A percentile compares a stretch with the other conserved stretches of the same genome.
Conservation (phyloP, 306 rosid genomes). For the Dryas alaskensis region DNA sequence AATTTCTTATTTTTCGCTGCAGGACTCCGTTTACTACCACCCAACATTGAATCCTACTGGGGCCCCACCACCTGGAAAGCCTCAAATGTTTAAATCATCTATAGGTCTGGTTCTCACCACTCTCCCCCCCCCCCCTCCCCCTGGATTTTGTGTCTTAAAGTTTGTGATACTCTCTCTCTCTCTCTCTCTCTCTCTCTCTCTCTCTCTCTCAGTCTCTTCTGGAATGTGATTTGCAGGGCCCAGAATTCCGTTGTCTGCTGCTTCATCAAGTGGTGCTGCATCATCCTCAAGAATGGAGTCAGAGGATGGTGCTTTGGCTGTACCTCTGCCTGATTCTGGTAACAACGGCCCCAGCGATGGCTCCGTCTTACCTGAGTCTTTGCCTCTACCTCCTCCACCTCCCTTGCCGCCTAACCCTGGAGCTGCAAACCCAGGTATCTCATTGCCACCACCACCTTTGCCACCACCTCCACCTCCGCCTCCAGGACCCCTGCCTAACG, state of each 20-base stretch:
- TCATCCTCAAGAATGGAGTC: constrained; percentile 67
- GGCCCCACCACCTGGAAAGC: constrained; percentile 99
- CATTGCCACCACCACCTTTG: constrained; percentile 79
- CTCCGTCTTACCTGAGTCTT: constrained; percentile 59
- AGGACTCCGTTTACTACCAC: constrained; percentile 89
- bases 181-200: constrained; percentile 9
- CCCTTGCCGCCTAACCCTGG: constrained; percentile 90
- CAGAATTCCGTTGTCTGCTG: constrained; percentile 82
- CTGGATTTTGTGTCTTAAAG: background rate
- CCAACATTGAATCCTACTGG: constrained; percentile 96
- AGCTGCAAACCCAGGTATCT: constrained; percentile 43
- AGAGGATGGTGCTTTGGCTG: constrained; percentile 58
- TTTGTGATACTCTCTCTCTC: constrained; percentile 2
- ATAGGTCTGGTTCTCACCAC: constrained; percentile 45
- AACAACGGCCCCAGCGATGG: constrained; percentile 49
- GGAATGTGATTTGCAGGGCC: constrained; percentile 64
- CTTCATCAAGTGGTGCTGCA: constrained; percentile 72
- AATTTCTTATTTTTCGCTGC: constrained; percentile 14
- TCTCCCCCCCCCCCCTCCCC: background rate
- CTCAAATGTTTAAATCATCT: constrained; percentile 94
- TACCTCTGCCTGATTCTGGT: constrained; percentile 57
- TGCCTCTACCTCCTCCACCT: constrained; percentile 97
- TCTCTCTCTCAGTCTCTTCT: constrained; percentile 25
- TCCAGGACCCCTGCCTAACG: constrained; percentile 90
- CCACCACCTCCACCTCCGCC: constrained; percentile 99